These are phyloP conservation scores for Fragilariopsis cylindrus DNA, from an alignment of 108 stramenopile species.

Conservation along the genomic window DNA sequence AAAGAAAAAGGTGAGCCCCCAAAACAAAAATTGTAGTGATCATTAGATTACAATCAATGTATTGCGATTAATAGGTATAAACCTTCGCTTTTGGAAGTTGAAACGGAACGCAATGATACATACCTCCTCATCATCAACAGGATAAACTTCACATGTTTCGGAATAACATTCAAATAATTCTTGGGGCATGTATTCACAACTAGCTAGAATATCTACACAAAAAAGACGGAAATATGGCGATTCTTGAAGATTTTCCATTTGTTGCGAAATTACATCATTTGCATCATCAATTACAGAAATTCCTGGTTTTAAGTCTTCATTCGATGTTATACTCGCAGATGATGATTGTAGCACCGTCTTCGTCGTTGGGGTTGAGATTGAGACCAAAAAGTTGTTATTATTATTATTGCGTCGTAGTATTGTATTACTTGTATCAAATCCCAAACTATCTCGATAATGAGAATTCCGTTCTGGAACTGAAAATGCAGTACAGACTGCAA, in stretches of 20 bases:
- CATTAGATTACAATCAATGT: not conserved
- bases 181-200: conserved; percentile 90
- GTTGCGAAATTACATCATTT: conserved; percentile 49
- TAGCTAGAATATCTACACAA: conserved; percentile 83
- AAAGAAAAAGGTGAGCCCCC: conserved; percentile 4
- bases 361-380: no score
- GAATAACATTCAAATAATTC: conserved; percentile 87
- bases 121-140: conserved; percentile 85
- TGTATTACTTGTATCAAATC: no score
- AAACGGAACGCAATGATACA: not conserved
- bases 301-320: conserved; percentile 31
- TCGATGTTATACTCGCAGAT: conserved; percentile 19
- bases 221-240: conserved; percentile 76
- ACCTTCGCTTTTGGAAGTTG: not conserved
- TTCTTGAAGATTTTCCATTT: conserved; percentile 51
- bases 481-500: conserved; percentile 7
- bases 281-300: conserved; percentile 49
- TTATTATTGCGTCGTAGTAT: no score
- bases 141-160: conserved; percentile 89
- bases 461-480: not conserved
- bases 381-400: no score
- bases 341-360: not conserved
- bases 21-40: not conserved
- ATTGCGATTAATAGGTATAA: not conserved
- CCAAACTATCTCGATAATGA: not conserved